Evolutionary conservation across 1,284 basidiomycete genomes (phyloP).

Genomic region (Cutaneotrichosporon sp.): DNA sequence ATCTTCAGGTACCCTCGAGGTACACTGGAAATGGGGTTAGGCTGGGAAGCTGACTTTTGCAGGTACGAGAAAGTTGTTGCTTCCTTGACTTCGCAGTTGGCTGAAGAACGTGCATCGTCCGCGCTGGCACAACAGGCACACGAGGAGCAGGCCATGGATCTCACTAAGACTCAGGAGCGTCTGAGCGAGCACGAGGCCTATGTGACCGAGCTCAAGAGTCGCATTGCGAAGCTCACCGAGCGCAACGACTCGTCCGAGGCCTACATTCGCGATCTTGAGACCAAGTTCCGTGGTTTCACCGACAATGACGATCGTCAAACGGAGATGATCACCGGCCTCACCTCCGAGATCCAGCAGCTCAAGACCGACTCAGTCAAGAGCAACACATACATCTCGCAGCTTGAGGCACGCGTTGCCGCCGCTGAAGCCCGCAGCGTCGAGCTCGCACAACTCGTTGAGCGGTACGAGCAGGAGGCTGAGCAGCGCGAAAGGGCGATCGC

Average conservation of each 20-base stretch:
- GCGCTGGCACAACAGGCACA: constrained; percentile 51
- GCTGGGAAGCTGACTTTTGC: constrained; percentile 5
- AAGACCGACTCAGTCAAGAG: constrained; percentile 73
- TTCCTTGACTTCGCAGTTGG: constrained; percentile 83
- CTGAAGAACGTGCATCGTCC: constrained; percentile 82
- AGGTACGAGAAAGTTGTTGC: constrained; percentile 92
- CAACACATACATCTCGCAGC: constrained; percentile 78
- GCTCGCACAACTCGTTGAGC: constrained; percentile 70
- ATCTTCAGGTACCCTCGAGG: not conserved
- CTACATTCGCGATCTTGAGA: constrained; percentile 88
- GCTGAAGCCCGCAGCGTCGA: constrained; percentile 72
- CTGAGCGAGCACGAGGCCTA: constrained; percentile 79
- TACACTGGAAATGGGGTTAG: not conserved
- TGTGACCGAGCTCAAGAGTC: constrained; percentile 75
- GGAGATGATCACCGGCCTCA: constrained; percentile 74
- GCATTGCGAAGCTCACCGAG: constrained; percentile 79
- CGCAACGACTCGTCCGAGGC: constrained; percentile 88
- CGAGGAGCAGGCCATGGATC: constrained; percentile 80
- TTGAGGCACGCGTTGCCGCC: constrained; percentile 76
- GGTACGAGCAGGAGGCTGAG: constrained; percentile 73
- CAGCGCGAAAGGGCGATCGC: constrained; percentile 66
- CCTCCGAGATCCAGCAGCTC: constrained; percentile 74
- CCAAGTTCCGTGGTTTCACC: constrained; percentile 77
- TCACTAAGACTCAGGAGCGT: constrained; percentile 65
- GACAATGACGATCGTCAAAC: constrained; percentile 72